Evolutionary conservation across 208 protist species (phyloP).

Genomic region (Trypanosoma grayi): DNA sequence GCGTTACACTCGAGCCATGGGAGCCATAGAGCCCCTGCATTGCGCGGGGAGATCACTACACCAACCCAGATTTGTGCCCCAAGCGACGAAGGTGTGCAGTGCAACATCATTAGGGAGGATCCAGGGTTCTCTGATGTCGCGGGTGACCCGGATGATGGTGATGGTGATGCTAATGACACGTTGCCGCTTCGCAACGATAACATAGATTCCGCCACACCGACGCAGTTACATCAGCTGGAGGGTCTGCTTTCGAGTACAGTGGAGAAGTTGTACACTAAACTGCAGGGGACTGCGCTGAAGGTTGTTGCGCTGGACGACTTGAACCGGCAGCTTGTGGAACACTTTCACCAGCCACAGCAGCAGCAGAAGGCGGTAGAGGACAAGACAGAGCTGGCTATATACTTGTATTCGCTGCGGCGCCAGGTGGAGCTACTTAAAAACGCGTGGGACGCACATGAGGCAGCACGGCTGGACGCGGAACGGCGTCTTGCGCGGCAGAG

Average conservation of each 20-base stretch:
- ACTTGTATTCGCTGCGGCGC: slow-evolving; percentile 49
- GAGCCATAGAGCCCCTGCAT: neutral
- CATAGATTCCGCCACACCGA: neutral
- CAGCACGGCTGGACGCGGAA: slow-evolving; percentile 15
- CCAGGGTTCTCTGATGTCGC: neutral
- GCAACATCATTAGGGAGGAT: neutral
- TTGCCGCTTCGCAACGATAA: too few species aligned
- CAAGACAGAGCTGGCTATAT: slow-evolving; percentile 51
- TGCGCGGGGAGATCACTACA: neutral
- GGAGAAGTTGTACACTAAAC: slow-evolving; percentile 39
- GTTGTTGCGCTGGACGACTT: slow-evolving; percentile 53
- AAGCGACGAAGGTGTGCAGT: neutral
- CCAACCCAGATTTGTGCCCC: neutral
- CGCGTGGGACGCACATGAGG: slow-evolving; percentile 31
- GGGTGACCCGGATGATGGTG: neutral
- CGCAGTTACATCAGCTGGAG: slow-evolving; percentile 20
- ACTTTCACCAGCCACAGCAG: slow-evolving; percentile 9
- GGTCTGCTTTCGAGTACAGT: slow-evolving; percentile 15
- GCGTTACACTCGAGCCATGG: neutral
- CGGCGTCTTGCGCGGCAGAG: slow-evolving; percentile 12
- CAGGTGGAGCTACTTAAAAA: slow-evolving; percentile 36
- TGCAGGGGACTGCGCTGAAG: slow-evolving; percentile 47
- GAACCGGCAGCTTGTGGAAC: slow-evolving; percentile 48
- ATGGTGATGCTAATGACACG: neutral
- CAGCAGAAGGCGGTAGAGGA: slow-evolving; percentile 16